Percentiles rank a stretch among this genome's conserved stretches.
Conservation (phyloP, 2,329 filamentous ascomycete species). For the Cordyceps militaris region DNA sequence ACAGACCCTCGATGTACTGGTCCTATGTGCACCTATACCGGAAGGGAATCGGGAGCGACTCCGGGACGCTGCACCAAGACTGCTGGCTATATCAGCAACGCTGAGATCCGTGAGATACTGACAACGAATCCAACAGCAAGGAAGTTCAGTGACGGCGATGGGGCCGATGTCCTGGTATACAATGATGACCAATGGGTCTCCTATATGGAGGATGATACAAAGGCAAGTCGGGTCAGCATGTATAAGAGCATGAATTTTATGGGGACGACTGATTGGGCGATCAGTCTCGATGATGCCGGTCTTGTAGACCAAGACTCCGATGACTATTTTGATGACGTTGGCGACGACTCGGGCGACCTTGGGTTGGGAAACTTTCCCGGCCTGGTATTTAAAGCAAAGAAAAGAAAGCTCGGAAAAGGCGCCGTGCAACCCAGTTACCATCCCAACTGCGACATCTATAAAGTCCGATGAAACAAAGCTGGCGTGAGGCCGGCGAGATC, state of each 20-base stretch:
- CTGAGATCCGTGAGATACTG: constrained; percentile 25
- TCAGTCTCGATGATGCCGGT: constrained; percentile 15
- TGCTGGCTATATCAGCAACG: constrained; percentile 27
- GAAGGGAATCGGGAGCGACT: constrained; percentile 20
- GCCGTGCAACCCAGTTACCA: neutral
- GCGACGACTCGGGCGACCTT: neutral
- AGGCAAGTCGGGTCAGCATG: constrained; percentile 7
- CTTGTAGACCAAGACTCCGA: neutral
- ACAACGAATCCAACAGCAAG: constrained; percentile 14
- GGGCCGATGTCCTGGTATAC: constrained; percentile 16
- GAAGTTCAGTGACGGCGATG: neutral
- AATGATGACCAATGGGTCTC: constrained; percentile 16
- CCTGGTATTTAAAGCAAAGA: neutral
- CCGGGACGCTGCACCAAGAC: constrained; percentile 26
- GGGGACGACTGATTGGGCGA: constrained; percentile 20
- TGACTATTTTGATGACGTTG: neutral
- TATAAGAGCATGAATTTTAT: constrained; percentile 17
- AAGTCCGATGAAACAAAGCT: neutral
- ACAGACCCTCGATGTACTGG: constrained; percentile 20
- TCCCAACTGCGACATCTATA: neutral
- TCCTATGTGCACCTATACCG: constrained; percentile 21
- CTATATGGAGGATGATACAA: constrained; percentile 18
- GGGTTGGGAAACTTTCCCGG: neutral
- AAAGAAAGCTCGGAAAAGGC: neutral
- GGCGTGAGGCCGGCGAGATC: neutral